These are phyloP conservation scores for Clitoria ternatea DNA, from an alignment of 306 rosid species.

Conservation along the genomic window DNA sequence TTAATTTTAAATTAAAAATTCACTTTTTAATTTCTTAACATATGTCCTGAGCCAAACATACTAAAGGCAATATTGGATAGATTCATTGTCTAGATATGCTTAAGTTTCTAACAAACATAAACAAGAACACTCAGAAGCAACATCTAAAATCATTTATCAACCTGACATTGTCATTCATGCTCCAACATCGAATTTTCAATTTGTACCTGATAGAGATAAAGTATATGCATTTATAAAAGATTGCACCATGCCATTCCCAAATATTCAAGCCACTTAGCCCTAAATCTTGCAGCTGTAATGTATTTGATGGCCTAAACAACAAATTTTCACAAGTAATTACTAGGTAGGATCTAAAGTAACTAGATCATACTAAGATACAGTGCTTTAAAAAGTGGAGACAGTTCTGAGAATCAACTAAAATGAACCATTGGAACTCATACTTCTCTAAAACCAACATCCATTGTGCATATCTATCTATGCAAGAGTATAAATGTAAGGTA, in stretches of 20 bases:
- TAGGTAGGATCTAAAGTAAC: too few species aligned
- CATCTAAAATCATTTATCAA: constrained; percentile 5
- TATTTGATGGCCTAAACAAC: constrained; percentile 75
- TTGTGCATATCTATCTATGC: background rate
- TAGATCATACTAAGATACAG: too few species aligned
- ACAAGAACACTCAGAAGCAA: background rate
- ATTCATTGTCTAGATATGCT: background rate
- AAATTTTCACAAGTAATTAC: constrained; percentile 31
- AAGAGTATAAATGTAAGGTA: background rate
- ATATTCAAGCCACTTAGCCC: constrained; percentile 86
- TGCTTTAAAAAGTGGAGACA: background rate
- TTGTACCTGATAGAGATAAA: constrained; percentile 60
- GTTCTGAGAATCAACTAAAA: constrained; percentile 13
- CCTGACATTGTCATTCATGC: background rate
- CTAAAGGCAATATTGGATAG: background rate
- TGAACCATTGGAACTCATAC: constrained; percentile 3
- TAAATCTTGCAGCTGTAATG: constrained; percentile 94
- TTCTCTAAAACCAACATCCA: background rate
- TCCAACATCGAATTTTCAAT: background rate
- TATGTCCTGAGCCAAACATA: background rate
- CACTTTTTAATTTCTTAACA: too few species aligned
- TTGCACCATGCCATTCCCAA: constrained; percentile 90
- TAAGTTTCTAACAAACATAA: background rate
- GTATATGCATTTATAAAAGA: constrained; percentile 81
- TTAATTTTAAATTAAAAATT: too few species aligned